phyloP scores from a whole-genome alignment of 202 grass and related monocot genomes.

The Saccharum hybrid region DNA sequence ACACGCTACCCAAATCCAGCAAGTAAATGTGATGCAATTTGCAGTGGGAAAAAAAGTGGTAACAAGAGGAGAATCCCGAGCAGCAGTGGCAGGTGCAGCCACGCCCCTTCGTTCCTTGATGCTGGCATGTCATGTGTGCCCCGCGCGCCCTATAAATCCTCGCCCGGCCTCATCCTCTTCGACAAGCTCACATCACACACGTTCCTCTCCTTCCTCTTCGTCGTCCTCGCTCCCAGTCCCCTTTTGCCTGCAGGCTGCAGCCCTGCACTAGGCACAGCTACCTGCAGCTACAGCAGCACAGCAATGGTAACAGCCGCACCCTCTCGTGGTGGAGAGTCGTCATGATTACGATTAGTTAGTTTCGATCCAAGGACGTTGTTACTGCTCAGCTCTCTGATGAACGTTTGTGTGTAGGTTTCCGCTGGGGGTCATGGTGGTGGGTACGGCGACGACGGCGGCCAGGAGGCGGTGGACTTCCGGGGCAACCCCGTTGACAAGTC shows the following conservation, averaged over 20 bases:
- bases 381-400: too few species aligned
- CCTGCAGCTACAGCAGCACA: neutral
- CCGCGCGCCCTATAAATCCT: slow-evolving; percentile 35
- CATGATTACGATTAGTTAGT: too few species aligned
- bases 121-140: neutral
- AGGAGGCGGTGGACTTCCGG: slow-evolving; percentile 59
- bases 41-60: neutral
- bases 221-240: neutral
- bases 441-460: slow-evolving; percentile 35
- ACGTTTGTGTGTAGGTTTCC: slow-evolving; percentile 52
- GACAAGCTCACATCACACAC: slow-evolving; percentile 31
- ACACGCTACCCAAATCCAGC: slow-evolving; percentile 14
- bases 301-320: neutral
- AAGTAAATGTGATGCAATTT: slow-evolving; percentile 1
- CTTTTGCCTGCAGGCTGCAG: neutral
- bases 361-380: too few species aligned
- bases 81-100: too few species aligned
- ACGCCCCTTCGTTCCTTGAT: neutral
- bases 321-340: too few species aligned
- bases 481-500: slow-evolving; percentile 79
- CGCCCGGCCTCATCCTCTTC: neutral
- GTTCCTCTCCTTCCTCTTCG: neutral
- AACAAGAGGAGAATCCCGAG: neutral
- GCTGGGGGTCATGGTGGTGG: slow-evolving; percentile 45
- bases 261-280: neutral